These are phyloP conservation scores for Phaffomyces antillensis DNA, from an alignment of 805 yeast species.

Conservation along the genomic window DNA sequence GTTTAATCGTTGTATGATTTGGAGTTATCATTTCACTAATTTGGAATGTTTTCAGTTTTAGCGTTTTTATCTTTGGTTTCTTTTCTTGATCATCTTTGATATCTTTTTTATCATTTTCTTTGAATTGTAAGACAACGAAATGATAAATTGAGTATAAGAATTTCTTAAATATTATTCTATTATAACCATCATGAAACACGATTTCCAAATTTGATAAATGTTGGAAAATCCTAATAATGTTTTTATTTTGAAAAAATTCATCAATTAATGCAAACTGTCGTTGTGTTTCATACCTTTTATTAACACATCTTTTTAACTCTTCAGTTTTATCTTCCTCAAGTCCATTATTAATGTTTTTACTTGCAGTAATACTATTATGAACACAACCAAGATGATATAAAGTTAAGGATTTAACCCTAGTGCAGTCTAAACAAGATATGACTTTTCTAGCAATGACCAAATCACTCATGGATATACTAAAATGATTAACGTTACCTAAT, in stretches of 20 bases:
- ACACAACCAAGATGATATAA: conserved; percentile 8
- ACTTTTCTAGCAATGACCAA: conserved; percentile 1
- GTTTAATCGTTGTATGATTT: no score
- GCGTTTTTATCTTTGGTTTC: background rate
- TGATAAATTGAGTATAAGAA: conserved; percentile 4
- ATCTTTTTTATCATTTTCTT: no score
- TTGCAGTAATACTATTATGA: no score
- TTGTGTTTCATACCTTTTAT: background rate
- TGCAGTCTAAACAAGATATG: conserved; percentile 1
- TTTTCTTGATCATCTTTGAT: no score
- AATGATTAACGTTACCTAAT: background rate
- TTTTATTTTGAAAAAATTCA: conserved; percentile 3
- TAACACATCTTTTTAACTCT: no score
- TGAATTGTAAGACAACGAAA: background rate
- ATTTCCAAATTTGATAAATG: background rate
- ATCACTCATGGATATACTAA: conserved; percentile 7
- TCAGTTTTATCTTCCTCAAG: no score
- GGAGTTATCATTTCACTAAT: background rate
- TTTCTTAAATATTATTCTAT: conserved; percentile 6
- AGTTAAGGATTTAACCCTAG: conserved; percentile 1
- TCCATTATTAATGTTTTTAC: no score
- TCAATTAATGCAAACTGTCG: conserved; percentile 2
- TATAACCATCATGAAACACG: conserved; percentile 7
- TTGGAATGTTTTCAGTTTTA: background rate
- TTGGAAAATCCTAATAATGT: conserved; percentile 1